These are phyloP conservation scores for Kazachstania viticola DNA, from an alignment of 805 yeast species.

Conservation along the genomic window DNA sequence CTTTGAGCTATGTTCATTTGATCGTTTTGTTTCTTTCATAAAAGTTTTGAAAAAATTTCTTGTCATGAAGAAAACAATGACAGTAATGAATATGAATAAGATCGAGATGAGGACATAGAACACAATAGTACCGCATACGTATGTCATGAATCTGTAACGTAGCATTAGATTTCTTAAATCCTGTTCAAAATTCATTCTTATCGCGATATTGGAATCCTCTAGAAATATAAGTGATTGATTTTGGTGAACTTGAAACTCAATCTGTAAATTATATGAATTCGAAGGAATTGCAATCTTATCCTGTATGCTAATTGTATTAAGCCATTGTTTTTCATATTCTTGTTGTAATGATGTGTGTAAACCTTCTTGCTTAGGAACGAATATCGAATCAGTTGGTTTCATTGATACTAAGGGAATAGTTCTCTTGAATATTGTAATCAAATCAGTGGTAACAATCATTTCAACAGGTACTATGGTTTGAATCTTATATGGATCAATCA, in stretches of 20 bases:
- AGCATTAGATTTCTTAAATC: slow-evolving; percentile 24
- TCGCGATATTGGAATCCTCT: slow-evolving; percentile 12
- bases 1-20: neutral
- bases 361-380: slow-evolving; percentile 1
- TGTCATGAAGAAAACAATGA: slow-evolving; percentile 8
- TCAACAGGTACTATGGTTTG: neutral
- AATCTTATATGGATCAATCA: neutral
- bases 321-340: slow-evolving; percentile 13
- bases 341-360: slow-evolving; percentile 1
- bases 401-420: slow-evolving; percentile 2
- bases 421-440: neutral
- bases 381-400: slow-evolving; percentile 1
- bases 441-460: neutral
- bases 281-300: slow-evolving; percentile 8
- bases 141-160: slow-evolving; percentile 14
- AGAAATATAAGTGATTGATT: slow-evolving; percentile 8
- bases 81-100: slow-evolving; percentile 11
- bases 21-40: neutral
- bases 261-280: slow-evolving; percentile 1
- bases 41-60: no score
- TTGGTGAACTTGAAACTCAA: neutral
- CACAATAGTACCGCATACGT: slow-evolving; percentile 13
- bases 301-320: slow-evolving; percentile 11
- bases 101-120: slow-evolving; percentile 10
- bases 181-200: slow-evolving; percentile 19